Percentiles rank a stretch among this genome's conserved stretches.
Conservation (phyloP, 768 basidiomycete genomes). For the Holtermannia corniformis region DNA sequence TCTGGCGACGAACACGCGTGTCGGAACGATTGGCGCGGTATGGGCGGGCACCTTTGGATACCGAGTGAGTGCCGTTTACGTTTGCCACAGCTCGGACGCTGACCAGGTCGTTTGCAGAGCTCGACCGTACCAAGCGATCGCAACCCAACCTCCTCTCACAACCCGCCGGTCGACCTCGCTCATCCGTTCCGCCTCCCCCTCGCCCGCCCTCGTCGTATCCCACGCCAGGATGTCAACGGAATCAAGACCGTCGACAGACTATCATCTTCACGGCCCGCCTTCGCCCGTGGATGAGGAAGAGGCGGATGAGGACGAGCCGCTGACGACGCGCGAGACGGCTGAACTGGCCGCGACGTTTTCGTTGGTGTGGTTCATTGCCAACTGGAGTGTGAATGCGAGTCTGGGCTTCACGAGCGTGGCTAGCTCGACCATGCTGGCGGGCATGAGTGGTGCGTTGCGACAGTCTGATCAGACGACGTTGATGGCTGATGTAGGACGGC, state of each 20-base stretch:
- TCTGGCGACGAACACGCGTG: constrained; percentile 43
- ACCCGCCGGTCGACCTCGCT: constrained; percentile 6
- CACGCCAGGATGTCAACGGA: background rate
- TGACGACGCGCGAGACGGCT: constrained; percentile 64
- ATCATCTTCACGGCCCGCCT: constrained; percentile 4
- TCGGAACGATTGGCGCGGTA: no score
- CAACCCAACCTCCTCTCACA: background rate
- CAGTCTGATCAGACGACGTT: background rate
- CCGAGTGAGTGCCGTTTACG: no score
- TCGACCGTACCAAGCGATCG: constrained; percentile 1
- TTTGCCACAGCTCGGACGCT: background rate
- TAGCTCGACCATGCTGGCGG: constrained; percentile 78
- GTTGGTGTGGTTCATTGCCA: constrained; percentile 82
- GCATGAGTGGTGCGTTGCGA: constrained; percentile 65
- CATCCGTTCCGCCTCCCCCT: constrained; percentile 11
- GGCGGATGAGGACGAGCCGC: constrained; percentile 17
- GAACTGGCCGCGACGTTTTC: constrained; percentile 70
- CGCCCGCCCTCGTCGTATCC: constrained; percentile 3
- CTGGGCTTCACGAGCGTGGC: constrained; percentile 87
- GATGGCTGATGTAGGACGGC: constrained; percentile 7
- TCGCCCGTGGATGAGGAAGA: background rate
- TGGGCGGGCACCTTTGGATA: no score
- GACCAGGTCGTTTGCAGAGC: background rate
- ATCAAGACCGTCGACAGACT: constrained; percentile 1
- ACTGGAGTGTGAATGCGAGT: constrained; percentile 78